phyloP scores from a whole-genome alignment of 495 filamentous ascomycete species.

The Jackrogersella minutella region DNA sequence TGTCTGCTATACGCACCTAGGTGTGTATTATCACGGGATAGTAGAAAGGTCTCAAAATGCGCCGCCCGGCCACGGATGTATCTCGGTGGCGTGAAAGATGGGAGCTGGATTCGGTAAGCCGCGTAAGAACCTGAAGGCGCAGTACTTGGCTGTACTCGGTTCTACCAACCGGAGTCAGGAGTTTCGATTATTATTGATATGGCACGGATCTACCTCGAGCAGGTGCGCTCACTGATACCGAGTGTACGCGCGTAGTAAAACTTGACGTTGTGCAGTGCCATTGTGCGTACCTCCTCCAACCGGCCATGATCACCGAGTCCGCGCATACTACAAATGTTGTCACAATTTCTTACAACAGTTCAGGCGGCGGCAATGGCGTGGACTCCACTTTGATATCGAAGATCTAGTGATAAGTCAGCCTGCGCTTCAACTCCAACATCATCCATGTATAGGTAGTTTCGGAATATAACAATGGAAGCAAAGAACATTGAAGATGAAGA shows the following conservation, averaged over 20 bases:
- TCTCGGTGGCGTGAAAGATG: conserved; percentile 14
- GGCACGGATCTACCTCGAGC: background rate
- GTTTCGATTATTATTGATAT: conserved; percentile 6
- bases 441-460: background rate
- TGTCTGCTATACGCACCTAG: too few relatives aligned
- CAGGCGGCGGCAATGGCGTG: conserved; percentile 5
- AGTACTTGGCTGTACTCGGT: conserved; percentile 4
- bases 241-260: background rate
- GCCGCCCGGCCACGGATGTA: conserved; percentile 8
- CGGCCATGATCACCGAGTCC: conserved; percentile 20
- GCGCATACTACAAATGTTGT: background rate
- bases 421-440: background rate
- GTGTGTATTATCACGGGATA: too few relatives aligned
- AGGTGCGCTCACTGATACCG: conserved; percentile 2
- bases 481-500: background rate
- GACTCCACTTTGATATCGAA: background rate
- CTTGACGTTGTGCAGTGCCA: conserved; percentile 8
- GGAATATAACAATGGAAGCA: background rate
- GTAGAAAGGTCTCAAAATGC: conserved; percentile 12
- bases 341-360: conserved; percentile 1
- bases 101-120: conserved; percentile 17
- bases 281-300: conserved; percentile 9
- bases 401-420: background rate
- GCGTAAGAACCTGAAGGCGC: conserved; percentile 26
- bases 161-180: conserved; percentile 22